Conservation (phyloP, 192 early-diverging fungal species). For the Umbelopsis isabellina region DNA sequence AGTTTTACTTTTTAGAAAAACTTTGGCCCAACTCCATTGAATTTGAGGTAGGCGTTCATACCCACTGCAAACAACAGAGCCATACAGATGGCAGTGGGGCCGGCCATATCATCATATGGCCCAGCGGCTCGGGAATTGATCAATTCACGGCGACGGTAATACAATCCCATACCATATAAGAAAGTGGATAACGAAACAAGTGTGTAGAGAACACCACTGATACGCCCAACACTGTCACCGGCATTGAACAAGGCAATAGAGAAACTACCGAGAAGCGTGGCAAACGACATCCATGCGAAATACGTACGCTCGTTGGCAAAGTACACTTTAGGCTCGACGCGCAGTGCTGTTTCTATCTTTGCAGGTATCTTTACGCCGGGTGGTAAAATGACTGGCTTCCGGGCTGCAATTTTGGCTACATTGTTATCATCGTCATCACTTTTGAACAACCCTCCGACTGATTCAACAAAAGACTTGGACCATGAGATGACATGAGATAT, state of each 20-base stretch:
- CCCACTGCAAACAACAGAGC: slow-evolving; percentile 60
- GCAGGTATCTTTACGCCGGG: slow-evolving; percentile 45
- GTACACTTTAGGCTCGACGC: slow-evolving; percentile 85
- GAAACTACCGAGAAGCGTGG: slow-evolving; percentile 68
- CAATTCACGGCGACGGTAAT: slow-evolving; percentile 69
- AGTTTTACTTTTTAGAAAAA: slow-evolving; percentile 4
- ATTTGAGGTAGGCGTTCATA: slow-evolving; percentile 58
- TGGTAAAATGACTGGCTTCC: slow-evolving; percentile 34
- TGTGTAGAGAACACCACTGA: slow-evolving; percentile 74
- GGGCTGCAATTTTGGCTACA: neutral
- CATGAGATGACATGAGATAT: neutral
- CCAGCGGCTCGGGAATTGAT: slow-evolving; percentile 63
- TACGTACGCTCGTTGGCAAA: slow-evolving; percentile 90
- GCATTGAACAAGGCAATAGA: slow-evolving; percentile 79
- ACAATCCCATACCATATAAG: slow-evolving; percentile 71
- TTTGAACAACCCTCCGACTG: neutral
- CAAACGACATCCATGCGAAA: slow-evolving; percentile 81
- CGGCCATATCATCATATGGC: slow-evolving; percentile 69
- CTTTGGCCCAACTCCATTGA: slow-evolving; percentile 14
- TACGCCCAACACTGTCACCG: slow-evolving; percentile 64
- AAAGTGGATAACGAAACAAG: slow-evolving; percentile 71
- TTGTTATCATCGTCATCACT: neutral
- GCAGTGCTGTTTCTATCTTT: slow-evolving; percentile 55
- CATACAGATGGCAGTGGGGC: slow-evolving; percentile 71
- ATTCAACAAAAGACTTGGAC: slow-evolving; percentile 15